Evolutionary conservation across 306 rosid species (phyloP), one percentile per base, ranked within the genome.

Genomic region (Ziziphus jujuba): DNA sequence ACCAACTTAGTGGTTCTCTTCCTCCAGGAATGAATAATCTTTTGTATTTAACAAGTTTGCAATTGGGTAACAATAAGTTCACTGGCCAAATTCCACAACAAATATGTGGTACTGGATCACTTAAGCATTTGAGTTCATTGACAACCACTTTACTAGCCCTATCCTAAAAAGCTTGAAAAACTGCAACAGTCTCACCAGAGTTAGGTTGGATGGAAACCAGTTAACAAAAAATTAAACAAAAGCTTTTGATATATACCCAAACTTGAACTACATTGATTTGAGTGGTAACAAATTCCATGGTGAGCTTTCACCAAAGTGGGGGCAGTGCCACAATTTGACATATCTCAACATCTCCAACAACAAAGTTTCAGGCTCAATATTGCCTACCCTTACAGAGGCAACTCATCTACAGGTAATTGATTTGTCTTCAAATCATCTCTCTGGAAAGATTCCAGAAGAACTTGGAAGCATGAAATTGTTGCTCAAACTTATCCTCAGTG

Each of bases 221-320:
- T 70, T 81, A 5, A 35, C 19, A 15, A 77, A 77, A 0, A 64
- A 81, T 44, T 12, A 76, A 45, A 63, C 76, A 0, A 51, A 73
- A 69, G 71, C 69, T 21, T 81, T 76, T 2, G 79, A 82, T 17
- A n/a, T 73, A 17, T 72, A 81, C 63, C 85, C 82, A 4, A 65
- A 64, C 16, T 74, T 76, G 53, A n/a, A 55, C 54, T 81, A 64
- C 12, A 15, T 81, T 34, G 65, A 65, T 49, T 8, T 77, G 20
- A 73, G 79, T 28, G 44, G 61, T 49, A 75, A 79, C 24, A 31
- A 66, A 5, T 61, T 79, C 7, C 7, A 36, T 8, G 76, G 76
- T 28, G 70, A 62, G 54, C 14, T 72, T n/a, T 72, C 70, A 19
- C 14, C 14, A 0, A 63, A 20, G 3, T 72, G 76, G 70, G 69